Evolutionary conservation across 106 monocot genomes (phyloP).

Genomic region (Apostasia shenzhenica): DNA sequence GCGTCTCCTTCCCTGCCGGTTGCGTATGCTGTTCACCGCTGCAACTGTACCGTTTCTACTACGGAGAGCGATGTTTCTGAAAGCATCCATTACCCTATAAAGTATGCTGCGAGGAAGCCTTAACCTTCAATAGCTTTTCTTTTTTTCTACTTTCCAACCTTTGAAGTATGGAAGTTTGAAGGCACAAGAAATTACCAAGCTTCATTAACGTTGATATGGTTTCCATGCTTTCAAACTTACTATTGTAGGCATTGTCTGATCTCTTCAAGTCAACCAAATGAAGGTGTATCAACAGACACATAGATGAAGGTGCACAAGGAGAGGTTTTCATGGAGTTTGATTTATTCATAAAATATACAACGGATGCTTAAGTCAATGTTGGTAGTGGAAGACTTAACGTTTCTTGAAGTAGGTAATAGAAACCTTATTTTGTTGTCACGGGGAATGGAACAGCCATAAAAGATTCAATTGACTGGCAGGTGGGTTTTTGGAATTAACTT

Average conservation of each 20-base stretch:
- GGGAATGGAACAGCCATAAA: too few species aligned
- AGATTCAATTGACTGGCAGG: too few species aligned
- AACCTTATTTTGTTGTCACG: too few species aligned
- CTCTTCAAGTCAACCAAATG: not conserved
- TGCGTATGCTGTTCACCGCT: slow-evolving; percentile 11
- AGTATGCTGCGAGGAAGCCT: slow-evolving; percentile 18
- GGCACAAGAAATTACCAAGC: not conserved
- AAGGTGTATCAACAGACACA: too few species aligned
- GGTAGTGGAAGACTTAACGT: too few species aligned
- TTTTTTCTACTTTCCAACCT: not conserved
- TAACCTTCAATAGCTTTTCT: not conserved
- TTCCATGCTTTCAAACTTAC: not conserved
- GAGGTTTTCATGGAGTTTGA: too few species aligned
- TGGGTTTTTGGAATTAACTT: too few species aligned
- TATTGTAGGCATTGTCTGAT: not conserved
- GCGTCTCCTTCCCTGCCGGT: slow-evolving; percentile 5
- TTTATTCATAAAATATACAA: too few species aligned
- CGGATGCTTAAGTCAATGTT: too few species aligned
- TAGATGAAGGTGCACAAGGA: too few species aligned
- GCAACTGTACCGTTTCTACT: slow-evolving; percentile 25
- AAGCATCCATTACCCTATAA: slow-evolving; percentile 12
- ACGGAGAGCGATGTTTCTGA: slow-evolving; percentile 14
- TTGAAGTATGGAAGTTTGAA: not conserved
- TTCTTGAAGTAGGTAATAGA: too few species aligned
- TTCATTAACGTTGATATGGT: not conserved